A percentile compares a stretch with the other conserved stretches of the same genome.
These are phyloP conservation scores for Phytophthora hybrid DNA, from an alignment of 352 stramenopile species.

Conservation along the genomic window DNA sequence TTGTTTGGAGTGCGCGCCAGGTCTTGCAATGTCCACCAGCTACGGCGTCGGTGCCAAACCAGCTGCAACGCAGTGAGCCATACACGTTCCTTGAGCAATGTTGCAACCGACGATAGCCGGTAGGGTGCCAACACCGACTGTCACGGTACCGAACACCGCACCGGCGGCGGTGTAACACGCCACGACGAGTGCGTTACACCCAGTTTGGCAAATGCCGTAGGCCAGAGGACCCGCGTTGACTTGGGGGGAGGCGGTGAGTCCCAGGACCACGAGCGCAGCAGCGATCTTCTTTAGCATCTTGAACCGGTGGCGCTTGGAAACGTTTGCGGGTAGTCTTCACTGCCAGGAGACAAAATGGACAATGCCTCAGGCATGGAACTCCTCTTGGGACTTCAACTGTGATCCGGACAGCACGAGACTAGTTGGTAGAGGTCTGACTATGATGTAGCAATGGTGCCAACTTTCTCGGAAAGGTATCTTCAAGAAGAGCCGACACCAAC, in stretches of 20 bases:
- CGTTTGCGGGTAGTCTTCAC: not conserved
- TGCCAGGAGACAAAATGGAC: not conserved
- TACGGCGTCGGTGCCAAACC: slow-evolving; percentile 38
- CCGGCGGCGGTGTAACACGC: slow-evolving; percentile 48
- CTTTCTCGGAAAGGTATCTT: not conserved
- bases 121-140: slow-evolving; percentile 6
- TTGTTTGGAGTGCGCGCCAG: not conserved
- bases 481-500: not conserved
- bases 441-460: not conserved
- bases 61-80: slow-evolving; percentile 47
- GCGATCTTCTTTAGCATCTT: slow-evolving; percentile 23
- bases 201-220: slow-evolving; percentile 50
- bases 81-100: slow-evolving; percentile 41
- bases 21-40: not conserved
- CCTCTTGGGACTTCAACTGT: not conserved
- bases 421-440: too few species aligned
- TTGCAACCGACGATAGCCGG: slow-evolving; percentile 41
- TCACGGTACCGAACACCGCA: slow-evolving; percentile 49
- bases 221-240: slow-evolving; percentile 29
- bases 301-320: not conserved
- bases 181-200: slow-evolving; percentile 49
- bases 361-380: not conserved
- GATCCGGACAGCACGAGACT: too few species aligned
- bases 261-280: slow-evolving; percentile 7
- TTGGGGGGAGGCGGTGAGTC: not conserved